Conservation (phyloP, 805 yeast species). For the Jamesozyma spencerorum region DNA sequence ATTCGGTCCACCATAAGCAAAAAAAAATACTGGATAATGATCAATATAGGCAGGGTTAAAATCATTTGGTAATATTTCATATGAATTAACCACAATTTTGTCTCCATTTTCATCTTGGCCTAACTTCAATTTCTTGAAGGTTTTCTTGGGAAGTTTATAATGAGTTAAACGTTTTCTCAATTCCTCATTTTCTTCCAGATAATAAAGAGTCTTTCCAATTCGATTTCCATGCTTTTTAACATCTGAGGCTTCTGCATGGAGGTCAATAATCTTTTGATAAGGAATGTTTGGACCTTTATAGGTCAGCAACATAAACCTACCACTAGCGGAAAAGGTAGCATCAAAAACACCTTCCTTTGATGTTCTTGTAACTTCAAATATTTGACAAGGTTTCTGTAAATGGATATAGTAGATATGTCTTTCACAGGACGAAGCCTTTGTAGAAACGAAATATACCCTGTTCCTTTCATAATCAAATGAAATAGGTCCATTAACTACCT, state of each 20-base stretch:
- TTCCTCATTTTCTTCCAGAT: slow-evolving; percentile 34
- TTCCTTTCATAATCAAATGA: slow-evolving; percentile 47
- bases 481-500: slow-evolving; percentile 68
- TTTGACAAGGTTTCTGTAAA: slow-evolving; percentile 36
- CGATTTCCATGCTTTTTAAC: slow-evolving; percentile 11
- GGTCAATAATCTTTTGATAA: slow-evolving; percentile 58
- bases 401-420: slow-evolving; percentile 71
- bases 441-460: slow-evolving; percentile 54
- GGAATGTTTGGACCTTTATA: slow-evolving; percentile 78
- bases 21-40: slow-evolving; percentile 80
- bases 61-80: slow-evolving; percentile 68
- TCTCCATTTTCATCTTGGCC: slow-evolving; percentile 41
- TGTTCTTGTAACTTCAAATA: slow-evolving; percentile 40
- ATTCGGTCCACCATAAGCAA: slow-evolving; percentile 93
- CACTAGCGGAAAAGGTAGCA: slow-evolving; percentile 72
- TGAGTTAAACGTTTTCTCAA: slow-evolving; percentile 32
- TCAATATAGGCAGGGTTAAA: slow-evolving; percentile 44
- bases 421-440: slow-evolving; percentile 71
- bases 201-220: slow-evolving; percentile 24
- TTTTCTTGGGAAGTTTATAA: slow-evolving; percentile 50
- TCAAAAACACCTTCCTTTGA: slow-evolving; percentile 54
- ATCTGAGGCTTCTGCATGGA: slow-evolving; percentile 30
- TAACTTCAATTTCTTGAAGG: slow-evolving; percentile 44
- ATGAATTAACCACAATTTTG: slow-evolving; percentile 47
- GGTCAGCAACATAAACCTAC: slow-evolving; percentile 58